phyloP scores from a whole-genome alignment of 1,284 basidiomycete genomes.

The Fomitopsis pinicola region DNA sequence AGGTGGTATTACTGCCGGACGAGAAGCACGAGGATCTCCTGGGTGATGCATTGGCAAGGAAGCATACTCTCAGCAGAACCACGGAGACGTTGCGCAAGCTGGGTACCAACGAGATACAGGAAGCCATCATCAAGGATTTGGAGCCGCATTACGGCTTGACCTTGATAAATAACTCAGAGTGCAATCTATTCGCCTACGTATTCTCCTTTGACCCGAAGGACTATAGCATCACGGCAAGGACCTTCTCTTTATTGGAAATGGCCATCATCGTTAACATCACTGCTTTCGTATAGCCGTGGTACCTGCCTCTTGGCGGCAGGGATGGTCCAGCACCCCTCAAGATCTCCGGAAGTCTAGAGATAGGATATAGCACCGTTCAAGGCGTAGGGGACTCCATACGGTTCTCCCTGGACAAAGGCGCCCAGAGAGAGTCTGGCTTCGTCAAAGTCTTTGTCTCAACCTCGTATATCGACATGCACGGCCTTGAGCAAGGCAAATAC shows the following conservation, averaged over 20 bases:
- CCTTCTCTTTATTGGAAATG: too few relatives aligned
- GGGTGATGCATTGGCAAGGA: neutral
- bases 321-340: too few relatives aligned
- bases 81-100: too few relatives aligned
- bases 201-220: constrained; percentile 13
- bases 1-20: too few relatives aligned
- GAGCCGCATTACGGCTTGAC: neutral
- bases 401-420: neutral
- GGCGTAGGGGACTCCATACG: neutral
- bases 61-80: too few relatives aligned
- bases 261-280: too few relatives aligned
- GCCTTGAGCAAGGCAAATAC: neutral
- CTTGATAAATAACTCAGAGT: neutral
- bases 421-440: constrained; percentile 6
- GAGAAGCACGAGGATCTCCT: neutral
- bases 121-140: constrained; percentile 1
- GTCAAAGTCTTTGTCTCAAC: constrained; percentile 10
- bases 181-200: constrained; percentile 4
- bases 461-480: neutral
- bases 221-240: neutral
- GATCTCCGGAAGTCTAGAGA: neutral
- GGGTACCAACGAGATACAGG: neutral
- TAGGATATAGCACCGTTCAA: neutral
- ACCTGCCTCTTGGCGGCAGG: neutral
- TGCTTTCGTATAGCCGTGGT: constrained; percentile 1